A percentile compares a stretch with the other conserved stretches of the same genome.
Evolutionary conservation across 176 grass and related monocot genomes (phyloP).

Genomic region (Zizania latifolia): DNA sequence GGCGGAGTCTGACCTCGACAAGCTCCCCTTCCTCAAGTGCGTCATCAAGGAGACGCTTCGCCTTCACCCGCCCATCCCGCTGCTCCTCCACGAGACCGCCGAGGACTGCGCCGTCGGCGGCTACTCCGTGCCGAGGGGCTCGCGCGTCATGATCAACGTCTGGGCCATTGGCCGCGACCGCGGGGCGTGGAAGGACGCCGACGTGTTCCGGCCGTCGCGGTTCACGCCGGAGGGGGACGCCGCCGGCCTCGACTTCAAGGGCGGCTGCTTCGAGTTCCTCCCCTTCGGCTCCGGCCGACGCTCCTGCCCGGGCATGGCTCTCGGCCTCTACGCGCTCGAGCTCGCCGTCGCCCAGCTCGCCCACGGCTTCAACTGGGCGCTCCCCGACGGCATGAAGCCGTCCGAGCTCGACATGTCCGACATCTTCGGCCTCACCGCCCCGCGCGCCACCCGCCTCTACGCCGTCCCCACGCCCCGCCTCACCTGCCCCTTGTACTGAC

Average conservation of each 20-base stretch:
- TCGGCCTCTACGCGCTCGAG: constrained; percentile 60
- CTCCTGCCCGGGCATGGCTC: constrained; percentile 69
- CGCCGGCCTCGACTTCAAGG: constrained; percentile 66
- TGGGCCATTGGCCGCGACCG: constrained; percentile 72
- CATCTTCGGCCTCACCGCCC: constrained; percentile 78
- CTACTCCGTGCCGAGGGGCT: constrained; percentile 53
- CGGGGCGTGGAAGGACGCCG: constrained; percentile 57
- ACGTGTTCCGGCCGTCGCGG: constrained; percentile 49
- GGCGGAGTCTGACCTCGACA: constrained; percentile 58
- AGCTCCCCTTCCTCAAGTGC: constrained; percentile 78
- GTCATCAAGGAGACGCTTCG: constrained; percentile 82
- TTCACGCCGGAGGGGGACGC: constrained; percentile 44
- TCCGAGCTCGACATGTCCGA: constrained; percentile 84
- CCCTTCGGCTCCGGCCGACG: constrained; percentile 81
- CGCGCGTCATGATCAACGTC: constrained; percentile 76
- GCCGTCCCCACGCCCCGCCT: constrained; percentile 63
- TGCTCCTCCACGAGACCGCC: constrained; percentile 79
- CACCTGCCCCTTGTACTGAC: constrained; percentile 28
- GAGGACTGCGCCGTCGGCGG: constrained; percentile 64
- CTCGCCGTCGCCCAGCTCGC: constrained; percentile 62
- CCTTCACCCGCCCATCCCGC: constrained; percentile 85
- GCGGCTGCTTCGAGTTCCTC: constrained; percentile 73
- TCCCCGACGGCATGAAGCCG: constrained; percentile 66
- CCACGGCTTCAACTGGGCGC: constrained; percentile 72
- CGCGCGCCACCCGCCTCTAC: constrained; percentile 51